Evolutionary conservation across 257 asterid genomes (phyloP).

Genomic region (Ligustrum vulgare): DNA sequence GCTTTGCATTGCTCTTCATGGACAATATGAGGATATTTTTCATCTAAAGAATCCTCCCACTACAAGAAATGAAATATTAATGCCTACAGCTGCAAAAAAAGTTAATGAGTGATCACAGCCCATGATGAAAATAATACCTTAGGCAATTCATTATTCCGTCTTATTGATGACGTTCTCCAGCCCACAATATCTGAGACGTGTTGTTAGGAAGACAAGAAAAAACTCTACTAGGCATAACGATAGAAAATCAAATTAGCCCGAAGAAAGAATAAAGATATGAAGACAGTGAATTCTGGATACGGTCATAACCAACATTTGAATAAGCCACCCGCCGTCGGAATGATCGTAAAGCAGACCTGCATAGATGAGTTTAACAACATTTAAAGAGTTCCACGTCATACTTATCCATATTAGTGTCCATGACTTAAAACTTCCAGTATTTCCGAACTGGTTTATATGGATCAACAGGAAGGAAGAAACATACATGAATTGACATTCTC

Average conservation of each 20-base stretch:
- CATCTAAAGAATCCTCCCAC: conserved; percentile 87
- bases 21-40: conserved; percentile 92
- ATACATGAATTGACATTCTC: conserved; percentile 66
- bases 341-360: conserved; percentile 86
- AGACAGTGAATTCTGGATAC: conserved; percentile 58
- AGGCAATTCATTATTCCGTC: conserved; percentile 88
- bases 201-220: conserved; percentile 40
- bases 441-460: conserved; percentile 14
- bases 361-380: conserved; percentile 17
- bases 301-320: conserved; percentile 91
- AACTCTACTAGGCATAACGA: not conserved
- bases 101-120: conserved; percentile 8
- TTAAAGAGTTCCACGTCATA: conserved; percentile 10
- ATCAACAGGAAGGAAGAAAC: conserved; percentile 26
- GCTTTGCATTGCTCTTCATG: conserved; percentile 94
- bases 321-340: conserved; percentile 86
- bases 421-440: conserved; percentile 15
- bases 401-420: not conserved
- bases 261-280: not conserved
- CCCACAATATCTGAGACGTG: conserved; percentile 81
- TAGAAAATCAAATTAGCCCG: conserved; percentile 12
- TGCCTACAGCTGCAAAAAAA: not conserved
- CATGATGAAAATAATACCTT: conserved; percentile 48
- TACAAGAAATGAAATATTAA: conserved; percentile 32
- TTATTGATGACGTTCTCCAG: conserved; percentile 97